phyloP scores from a whole-genome alignment of 139 green algal species.

The Chlamydomonas sp. region DNA sequence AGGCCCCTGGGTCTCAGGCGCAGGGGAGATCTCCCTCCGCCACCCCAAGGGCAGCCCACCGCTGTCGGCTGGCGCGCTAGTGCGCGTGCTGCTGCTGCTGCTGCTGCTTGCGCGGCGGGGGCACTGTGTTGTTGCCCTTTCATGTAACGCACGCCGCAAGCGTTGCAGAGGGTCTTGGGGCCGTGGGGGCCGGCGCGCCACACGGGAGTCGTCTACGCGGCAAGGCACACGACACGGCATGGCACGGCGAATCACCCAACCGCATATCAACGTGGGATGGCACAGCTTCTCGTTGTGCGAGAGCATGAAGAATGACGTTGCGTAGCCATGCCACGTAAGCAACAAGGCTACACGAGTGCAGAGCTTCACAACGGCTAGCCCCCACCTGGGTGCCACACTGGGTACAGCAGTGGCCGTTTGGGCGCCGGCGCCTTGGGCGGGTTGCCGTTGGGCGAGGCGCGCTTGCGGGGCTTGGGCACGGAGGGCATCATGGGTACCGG shows the following conservation, averaged over 20 bases:
- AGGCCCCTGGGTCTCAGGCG: too few relatives aligned
- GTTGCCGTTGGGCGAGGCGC: conserved; percentile 36
- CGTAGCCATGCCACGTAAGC: too few relatives aligned
- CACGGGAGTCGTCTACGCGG: conserved; percentile 61
- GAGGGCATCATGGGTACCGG: not conserved
- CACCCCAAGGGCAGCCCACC: not conserved
- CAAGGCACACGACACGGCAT: too few relatives aligned
- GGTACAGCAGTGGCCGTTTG: conserved; percentile 59
- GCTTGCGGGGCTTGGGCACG: conserved; percentile 29
- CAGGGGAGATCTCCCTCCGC: too few relatives aligned
- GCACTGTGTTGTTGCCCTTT: conserved; percentile 59
- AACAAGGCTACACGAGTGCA: too few relatives aligned
- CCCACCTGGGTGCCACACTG: conserved; percentile 59
- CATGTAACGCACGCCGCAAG: conserved; percentile 81
- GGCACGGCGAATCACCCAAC: too few relatives aligned
- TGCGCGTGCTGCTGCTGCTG: conserved; percentile 9
- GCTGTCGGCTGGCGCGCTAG: not conserved
- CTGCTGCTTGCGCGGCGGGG: conserved; percentile 6
- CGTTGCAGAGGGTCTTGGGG: conserved; percentile 89
- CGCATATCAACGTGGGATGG: too few relatives aligned
- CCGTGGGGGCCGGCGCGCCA: conserved; percentile 82
- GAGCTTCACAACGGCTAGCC: not conserved
- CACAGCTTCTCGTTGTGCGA: too few relatives aligned
- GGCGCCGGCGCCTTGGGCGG: conserved; percentile 40
- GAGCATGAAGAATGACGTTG: too few relatives aligned